Evolutionary conservation across 345 rosid genomes (phyloP).

Genomic region (Salix brachista): DNA sequence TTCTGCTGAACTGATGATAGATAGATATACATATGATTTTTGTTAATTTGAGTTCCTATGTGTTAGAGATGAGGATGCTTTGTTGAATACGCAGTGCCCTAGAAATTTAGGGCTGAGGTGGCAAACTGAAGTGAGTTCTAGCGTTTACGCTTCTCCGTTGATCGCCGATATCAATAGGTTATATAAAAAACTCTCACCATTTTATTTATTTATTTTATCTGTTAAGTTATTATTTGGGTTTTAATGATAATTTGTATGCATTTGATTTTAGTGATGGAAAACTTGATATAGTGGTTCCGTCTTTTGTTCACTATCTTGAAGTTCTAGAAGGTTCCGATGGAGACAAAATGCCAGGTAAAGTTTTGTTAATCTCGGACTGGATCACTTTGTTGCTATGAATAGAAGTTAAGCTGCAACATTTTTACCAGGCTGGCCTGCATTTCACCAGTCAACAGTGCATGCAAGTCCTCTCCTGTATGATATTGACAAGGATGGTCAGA

Average conservation of each 20-base stretch:
- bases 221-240: background rate
- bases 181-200: background rate
- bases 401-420: background rate
- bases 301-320: conserved; percentile 97
- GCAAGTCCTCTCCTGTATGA: conserved; percentile 90
- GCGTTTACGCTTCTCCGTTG: conserved; percentile 87
- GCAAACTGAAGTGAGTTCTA: conserved; percentile 98
- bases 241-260: background rate
- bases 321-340: conserved; percentile 99
- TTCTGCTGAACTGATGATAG: background rate
- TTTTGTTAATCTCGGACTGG: background rate
- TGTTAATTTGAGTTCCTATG: background rate
- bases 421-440: conserved; percentile 95
- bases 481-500: conserved; percentile 93
- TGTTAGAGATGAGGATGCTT: conserved; percentile 77
- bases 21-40: background rate
- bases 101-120: conserved; percentile 87
- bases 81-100: conserved; percentile 92
- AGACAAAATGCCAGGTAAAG: conserved; percentile 91
- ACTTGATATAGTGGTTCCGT: conserved; percentile 93
- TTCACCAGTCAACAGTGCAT: conserved; percentile 97
- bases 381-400: background rate
- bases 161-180: conserved; percentile 96
- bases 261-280: conserved; percentile 76
- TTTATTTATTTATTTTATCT: background rate